Conservation (phyloP, 176 grass and related monocot genomes). For the Eragrostis curvula region DNA sequence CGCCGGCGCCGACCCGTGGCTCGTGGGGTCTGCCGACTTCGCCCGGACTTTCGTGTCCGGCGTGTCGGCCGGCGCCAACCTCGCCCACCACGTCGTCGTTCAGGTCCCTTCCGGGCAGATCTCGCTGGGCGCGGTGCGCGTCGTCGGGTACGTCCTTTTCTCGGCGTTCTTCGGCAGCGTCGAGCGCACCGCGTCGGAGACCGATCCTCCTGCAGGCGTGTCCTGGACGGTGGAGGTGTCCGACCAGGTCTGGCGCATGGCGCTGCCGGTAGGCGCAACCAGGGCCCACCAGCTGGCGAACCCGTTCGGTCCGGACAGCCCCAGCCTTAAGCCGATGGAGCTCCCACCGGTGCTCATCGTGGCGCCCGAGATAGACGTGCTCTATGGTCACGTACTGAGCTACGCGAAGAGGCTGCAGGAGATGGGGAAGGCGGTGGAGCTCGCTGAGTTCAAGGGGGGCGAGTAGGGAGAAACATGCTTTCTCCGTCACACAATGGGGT, state of each 20-base stretch:
- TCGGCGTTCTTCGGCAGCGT: constrained; percentile 57
- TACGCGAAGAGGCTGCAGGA: constrained; percentile 57
- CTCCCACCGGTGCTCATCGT: constrained; percentile 56
- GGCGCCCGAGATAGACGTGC: constrained; percentile 47
- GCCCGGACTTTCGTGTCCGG: constrained; percentile 39
- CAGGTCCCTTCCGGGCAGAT: background rate
- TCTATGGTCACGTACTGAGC: constrained; percentile 38
- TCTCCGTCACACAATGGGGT: constrained; percentile 42
- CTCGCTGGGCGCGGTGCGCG: background rate
- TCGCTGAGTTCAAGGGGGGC: constrained; percentile 55
- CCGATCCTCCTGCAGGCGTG: constrained; percentile 33
- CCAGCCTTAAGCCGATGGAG: constrained; percentile 31
- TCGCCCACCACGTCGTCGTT: constrained; percentile 44
- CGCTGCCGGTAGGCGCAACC: constrained; percentile 55
- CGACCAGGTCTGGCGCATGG: constrained; percentile 61
- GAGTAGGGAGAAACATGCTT: constrained; percentile 55
- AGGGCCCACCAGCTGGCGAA: constrained; percentile 65
- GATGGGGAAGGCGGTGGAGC: constrained; percentile 57
- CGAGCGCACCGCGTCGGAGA: constrained; percentile 48
- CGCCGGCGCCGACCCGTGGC: constrained; percentile 29
- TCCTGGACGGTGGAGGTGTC: constrained; percentile 34
- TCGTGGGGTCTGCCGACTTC: constrained; percentile 39
- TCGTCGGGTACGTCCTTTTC: constrained; percentile 58
- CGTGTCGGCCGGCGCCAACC: constrained; percentile 47
- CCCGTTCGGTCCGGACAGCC: constrained; percentile 62